Conservation (phyloP, 768 basidiomycete species). For the Boletus edulis region DNA sequence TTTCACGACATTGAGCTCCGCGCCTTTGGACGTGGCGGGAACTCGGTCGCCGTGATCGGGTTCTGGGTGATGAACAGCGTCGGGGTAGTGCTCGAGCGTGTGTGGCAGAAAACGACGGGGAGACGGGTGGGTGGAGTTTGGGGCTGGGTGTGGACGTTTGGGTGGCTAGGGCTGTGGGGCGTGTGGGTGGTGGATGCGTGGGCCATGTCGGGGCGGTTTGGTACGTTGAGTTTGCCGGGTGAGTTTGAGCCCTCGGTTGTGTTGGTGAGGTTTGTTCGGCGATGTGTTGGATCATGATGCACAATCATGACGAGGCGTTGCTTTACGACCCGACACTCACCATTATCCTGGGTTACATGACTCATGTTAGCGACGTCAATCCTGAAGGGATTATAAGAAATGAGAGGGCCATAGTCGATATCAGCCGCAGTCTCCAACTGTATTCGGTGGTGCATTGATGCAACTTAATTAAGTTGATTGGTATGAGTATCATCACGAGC, state of each 20-base stretch:
- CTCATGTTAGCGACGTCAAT: no score
- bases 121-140: conserved; percentile 41
- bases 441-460: no score
- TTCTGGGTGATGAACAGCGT: conserved; percentile 57
- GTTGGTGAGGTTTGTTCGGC: conserved; percentile 22
- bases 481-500: no score
- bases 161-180: conserved; percentile 51
- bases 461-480: no score
- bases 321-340: no score
- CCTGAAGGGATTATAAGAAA: no score
- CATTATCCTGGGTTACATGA: no score
- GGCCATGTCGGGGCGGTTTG: conserved; percentile 18
- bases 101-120: conserved; percentile 43
- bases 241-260: conserved; percentile 4
- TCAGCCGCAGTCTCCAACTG: no score
- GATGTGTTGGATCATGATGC: not conserved
- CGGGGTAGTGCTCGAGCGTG: conserved; percentile 48
- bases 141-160: conserved; percentile 52
- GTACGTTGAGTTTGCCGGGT: conserved; percentile 9
- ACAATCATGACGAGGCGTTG: no score
- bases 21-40: conserved; percentile 33
- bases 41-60: conserved; percentile 38
- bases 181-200: conserved; percentile 44
- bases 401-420: no score
- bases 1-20: conserved; percentile 53